Percentiles rank a stretch among this genome's conserved stretches.
These are phyloP conservation scores for Xylaria bambusicola DNA, from an alignment of 495 filamentous ascomycete species.

Conservation along the genomic window DNA sequence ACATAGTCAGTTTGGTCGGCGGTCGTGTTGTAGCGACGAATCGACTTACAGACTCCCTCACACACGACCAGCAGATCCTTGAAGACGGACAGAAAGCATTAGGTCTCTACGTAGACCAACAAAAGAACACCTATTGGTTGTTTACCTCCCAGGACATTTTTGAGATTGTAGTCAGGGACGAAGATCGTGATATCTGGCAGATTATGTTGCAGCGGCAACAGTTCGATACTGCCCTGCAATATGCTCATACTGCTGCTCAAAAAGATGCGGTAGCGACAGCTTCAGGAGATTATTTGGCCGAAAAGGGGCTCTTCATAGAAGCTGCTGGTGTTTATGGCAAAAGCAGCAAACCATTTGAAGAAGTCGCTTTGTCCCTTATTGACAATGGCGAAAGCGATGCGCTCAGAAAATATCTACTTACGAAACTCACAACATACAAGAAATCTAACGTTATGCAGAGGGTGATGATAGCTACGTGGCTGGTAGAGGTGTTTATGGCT, in stretches of 20 bases:
- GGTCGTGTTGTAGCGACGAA: constrained; percentile 81
- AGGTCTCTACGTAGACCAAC: constrained; percentile 80
- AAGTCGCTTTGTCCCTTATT: constrained; percentile 88
- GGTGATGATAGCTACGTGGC: constrained; percentile 92
- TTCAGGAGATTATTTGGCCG: constrained; percentile 82
- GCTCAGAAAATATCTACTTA: constrained; percentile 82
- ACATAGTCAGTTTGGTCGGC: constrained; percentile 83
- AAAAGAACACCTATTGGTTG: constrained; percentile 95
- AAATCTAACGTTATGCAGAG: constrained; percentile 87
- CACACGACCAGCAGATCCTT: constrained; percentile 85
- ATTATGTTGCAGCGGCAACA: constrained; percentile 81
- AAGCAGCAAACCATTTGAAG: constrained; percentile 95
- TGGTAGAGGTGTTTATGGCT: constrained; percentile 95
- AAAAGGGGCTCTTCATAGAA: constrained; percentile 76
- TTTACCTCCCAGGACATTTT: constrained; percentile 89
- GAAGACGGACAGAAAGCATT: constrained; percentile 75
- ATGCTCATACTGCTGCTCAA: constrained; percentile 70
- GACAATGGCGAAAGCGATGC: constrained; percentile 90
- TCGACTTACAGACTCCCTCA: constrained; percentile 76
- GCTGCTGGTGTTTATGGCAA: constrained; percentile 89
- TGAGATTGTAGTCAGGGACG: constrained; percentile 86
- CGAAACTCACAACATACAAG: constrained; percentile 80
- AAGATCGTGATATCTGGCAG: constrained; percentile 92
- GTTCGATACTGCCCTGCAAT: constrained; percentile 83
- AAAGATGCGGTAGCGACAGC: constrained; percentile 87